These are phyloP conservation scores for Pinus tabuliformis DNA, from an alignment of 75 land plant species.

Conservation along the genomic window DNA sequence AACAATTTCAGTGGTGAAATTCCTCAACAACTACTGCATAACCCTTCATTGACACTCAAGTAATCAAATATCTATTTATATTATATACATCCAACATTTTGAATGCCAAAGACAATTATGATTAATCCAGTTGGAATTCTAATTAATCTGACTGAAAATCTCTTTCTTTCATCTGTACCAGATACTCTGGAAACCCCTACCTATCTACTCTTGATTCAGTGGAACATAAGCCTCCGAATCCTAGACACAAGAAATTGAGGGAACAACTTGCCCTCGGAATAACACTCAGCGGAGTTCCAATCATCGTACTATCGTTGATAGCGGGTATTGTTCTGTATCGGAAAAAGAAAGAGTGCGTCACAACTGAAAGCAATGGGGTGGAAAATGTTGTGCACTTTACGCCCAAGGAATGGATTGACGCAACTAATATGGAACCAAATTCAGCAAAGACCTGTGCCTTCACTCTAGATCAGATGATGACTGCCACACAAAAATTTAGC, in stretches of 20 bases:
- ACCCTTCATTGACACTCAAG: neutral
- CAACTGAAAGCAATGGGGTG: neutral
- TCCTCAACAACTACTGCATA: neutral
- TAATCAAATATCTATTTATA: neutral
- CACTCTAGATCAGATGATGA: constrained; percentile 34
- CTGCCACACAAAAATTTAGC: constrained; percentile 48
- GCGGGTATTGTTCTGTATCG: neutral
- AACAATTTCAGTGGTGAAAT: constrained; percentile 1
- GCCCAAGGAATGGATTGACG: neutral
- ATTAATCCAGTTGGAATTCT: too few species aligned
- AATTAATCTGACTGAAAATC: too few species aligned
- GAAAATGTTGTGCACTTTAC: neutral
- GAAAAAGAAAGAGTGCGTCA: neutral
- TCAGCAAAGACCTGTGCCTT: constrained; percentile 7
- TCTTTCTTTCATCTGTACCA: neutral
- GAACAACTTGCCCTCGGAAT: neutral
- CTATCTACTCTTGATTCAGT: neutral
- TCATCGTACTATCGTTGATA: neutral
- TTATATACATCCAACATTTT: neutral
- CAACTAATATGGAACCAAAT: neutral
- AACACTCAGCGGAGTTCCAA: too few species aligned
- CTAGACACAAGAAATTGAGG: neutral
- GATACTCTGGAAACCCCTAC: neutral
- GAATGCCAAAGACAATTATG: too few species aligned
- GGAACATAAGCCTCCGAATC: too few species aligned